Evolutionary conservation across 176 grass and related monocot genomes (phyloP).

Genomic region (Oryza glumipatula): DNA sequence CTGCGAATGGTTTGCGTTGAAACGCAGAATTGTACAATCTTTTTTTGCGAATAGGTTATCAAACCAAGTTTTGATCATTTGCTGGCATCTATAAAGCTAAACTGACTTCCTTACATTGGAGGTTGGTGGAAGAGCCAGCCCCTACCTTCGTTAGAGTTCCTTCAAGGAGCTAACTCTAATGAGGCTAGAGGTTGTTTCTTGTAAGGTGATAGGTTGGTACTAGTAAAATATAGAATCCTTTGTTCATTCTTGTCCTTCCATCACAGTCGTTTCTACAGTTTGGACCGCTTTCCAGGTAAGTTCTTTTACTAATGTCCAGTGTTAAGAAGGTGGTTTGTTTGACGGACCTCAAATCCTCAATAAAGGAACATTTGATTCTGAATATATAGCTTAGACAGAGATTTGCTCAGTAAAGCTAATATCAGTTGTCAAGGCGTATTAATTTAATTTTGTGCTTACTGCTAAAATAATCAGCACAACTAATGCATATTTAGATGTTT

Average conservation of each 20-base stretch:
- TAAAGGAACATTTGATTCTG: constrained; percentile 16
- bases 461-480: neutral
- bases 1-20: constrained; percentile 1
- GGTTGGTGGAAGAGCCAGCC: constrained; percentile 30
- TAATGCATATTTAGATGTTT: constrained; percentile 8
- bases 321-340: neutral
- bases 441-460: constrained; percentile 23
- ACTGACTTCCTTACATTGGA: neutral
- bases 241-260: constrained; percentile 13
- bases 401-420: neutral
- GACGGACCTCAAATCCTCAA: neutral
- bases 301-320: neutral
- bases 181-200: constrained; percentile 44
- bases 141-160: constrained; percentile 35
- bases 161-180: constrained; percentile 42
- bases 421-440: neutral
- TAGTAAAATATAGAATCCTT: neutral
- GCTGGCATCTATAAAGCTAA: constrained; percentile 26
- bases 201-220: neutral
- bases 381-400: neutral
- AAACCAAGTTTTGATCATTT: constrained; percentile 19
- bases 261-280: constrained; percentile 23
- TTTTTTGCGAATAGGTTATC: neutral
- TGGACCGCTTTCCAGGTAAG: constrained; percentile 25
- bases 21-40: neutral